Base-by-base conservation (phyloP, 1,139 yeast genomes). In the Hansenula lynferdii region DNA sequence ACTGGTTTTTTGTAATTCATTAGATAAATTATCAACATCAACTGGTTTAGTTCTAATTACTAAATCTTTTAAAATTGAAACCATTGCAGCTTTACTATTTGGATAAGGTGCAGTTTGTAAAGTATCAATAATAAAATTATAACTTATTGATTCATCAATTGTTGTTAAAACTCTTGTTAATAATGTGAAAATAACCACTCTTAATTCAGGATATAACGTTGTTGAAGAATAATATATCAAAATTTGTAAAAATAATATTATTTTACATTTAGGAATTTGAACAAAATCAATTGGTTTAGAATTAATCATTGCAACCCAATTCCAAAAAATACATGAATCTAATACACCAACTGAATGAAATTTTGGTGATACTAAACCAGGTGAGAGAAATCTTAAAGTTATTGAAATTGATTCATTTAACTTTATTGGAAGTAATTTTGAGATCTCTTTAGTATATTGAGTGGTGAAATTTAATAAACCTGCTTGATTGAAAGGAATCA, bases 21-120 rank as follows among this genome's bases (percentile, higher is more conserved):
- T 23, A 14, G 49, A 38, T n/a, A 50, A 32, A 2, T 39, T 39
- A 34, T 44, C 43, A 23, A 44, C 35, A 12, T 10, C 4, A 5
- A 25, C 8, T 10, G 39, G 42, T 32, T 42, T 42, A 8, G 35
- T 45, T 43, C 68, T 62, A 22, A 69, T 57, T 48, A 76, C 61
- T 43, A 86, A 65, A 46, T 80, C 85, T 56, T 84, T 87, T 50
- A 86, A 69, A 21, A 85, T 75, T 4, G 81, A 77, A 14, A 85
- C 70, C 36, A 81, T 63, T 4, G 77, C 77, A 21, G 79, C 70
- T 48, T 79, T 77, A 18, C 76, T 73, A 32, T 70, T 69, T 31
- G 70, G 75, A 56, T 69, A 80, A 2, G 96, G 95, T 54, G 95
- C 85, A 41, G 74, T 68, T 26, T 67, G 63, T 42, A 90, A 65